phyloP scores from a whole-genome alignment of 257 asterid genomes.

The Fraxinus anomala region DNA sequence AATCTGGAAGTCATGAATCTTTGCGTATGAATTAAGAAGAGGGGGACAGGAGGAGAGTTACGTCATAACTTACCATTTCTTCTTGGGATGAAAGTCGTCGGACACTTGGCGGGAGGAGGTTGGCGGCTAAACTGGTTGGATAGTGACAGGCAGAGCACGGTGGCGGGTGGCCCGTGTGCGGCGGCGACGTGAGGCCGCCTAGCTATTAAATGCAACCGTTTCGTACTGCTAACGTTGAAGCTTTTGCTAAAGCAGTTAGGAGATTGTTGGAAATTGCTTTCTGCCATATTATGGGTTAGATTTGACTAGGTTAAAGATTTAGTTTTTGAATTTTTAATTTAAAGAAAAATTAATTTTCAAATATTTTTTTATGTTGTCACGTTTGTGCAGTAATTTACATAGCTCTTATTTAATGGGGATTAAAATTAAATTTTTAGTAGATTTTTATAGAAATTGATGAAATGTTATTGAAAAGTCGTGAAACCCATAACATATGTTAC shows the following conservation, averaged over 20 bases:
- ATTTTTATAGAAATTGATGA: too few relatives aligned
- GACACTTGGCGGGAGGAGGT: conserved; percentile 27
- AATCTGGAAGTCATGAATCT: not conserved
- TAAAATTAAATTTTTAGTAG: too few relatives aligned
- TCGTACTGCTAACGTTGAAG: not conserved
- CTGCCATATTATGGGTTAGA: not conserved
- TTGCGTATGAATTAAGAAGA: not conserved
- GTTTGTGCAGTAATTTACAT: too few relatives aligned
- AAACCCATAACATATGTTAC: too few relatives aligned
- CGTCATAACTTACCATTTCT: conserved; percentile 10
- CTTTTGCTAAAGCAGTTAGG: not conserved
- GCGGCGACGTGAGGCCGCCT: conserved; percentile 30
- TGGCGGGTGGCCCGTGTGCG: not conserved
- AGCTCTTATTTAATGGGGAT: too few relatives aligned
- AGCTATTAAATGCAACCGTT: conserved; percentile 13
- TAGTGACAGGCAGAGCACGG: conserved; percentile 13
- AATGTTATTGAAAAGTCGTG: too few relatives aligned
- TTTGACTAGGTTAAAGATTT: not conserved
- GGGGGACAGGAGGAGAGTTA: conserved; percentile 20
- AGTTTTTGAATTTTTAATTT: too few relatives aligned
- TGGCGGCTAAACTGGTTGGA: conserved; percentile 31
- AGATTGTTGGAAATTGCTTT: not conserved
- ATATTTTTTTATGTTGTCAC: too few relatives aligned
- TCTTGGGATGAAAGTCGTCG: conserved; percentile 16
- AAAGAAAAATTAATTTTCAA: too few relatives aligned